phyloP scores from a whole-genome alignment of 352 stramenopile genomes.

The Globisporangium sylvaticum region DNA sequence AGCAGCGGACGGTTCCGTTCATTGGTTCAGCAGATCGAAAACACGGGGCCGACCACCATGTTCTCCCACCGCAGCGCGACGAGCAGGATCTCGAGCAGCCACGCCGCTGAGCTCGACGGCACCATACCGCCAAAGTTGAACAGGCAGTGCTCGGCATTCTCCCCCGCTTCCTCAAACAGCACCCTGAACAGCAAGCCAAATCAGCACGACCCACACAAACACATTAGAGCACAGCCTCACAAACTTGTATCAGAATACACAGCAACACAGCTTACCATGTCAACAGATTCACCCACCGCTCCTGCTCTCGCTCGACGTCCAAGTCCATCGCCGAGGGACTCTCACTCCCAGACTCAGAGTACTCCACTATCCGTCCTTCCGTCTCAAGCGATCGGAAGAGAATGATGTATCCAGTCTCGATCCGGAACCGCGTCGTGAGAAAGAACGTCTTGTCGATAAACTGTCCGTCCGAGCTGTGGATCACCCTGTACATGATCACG shows the following conservation, averaged over 20 bases:
- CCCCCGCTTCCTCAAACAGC: slow-evolving; percentile 35
- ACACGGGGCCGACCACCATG: slow-evolving; percentile 40
- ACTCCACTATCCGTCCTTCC: slow-evolving; percentile 4
- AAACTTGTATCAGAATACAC: not conserved
- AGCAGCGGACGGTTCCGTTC: not conserved
- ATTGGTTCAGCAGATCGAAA: slow-evolving; percentile 13
- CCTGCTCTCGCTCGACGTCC: not conserved
- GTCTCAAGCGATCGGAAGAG: slow-evolving; percentile 47
- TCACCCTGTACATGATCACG: slow-evolving; percentile 47
- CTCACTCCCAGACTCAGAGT: not conserved
- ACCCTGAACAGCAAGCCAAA: slow-evolving; percentile 23
- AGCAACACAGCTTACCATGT: slow-evolving; percentile 30
- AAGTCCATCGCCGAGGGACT: not conserved
- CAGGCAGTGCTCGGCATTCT: slow-evolving; percentile 25
- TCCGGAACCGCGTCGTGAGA: slow-evolving; percentile 34
- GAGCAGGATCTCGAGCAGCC: slow-evolving; percentile 62
- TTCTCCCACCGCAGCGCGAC: slow-evolving; percentile 55
- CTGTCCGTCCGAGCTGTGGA: slow-evolving; percentile 23
- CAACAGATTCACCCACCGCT: slow-evolving; percentile 49
- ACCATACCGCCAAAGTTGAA: slow-evolving; percentile 56
- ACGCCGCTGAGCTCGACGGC: slow-evolving; percentile 33
- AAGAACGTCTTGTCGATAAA: slow-evolving; percentile 38
- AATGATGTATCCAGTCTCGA: slow-evolving; percentile 33
- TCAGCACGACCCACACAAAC: not conserved
- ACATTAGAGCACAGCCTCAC: not conserved